Evolutionary conservation across 176 grass and related monocot species (phyloP).

Genomic region (Aegilops bicornis): DNA sequence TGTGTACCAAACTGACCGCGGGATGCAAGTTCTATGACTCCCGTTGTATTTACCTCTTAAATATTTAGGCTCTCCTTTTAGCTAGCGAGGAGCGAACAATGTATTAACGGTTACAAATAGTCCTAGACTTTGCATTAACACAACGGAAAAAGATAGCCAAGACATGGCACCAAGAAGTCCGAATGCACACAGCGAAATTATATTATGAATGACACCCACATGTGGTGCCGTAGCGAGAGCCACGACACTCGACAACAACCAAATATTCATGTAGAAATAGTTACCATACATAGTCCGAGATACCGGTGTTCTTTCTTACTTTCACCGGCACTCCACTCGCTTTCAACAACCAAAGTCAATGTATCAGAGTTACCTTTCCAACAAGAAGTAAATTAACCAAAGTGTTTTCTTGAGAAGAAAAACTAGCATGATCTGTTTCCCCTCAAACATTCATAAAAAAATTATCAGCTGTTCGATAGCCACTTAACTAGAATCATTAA

Average conservation of each 20-base stretch:
- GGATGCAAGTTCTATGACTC: no score
- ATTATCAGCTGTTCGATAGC: neutral
- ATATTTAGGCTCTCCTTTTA: neutral
- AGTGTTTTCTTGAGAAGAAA: neutral
- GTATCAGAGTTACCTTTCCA: neutral
- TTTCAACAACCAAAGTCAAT: conserved; percentile 2
- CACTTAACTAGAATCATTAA: conserved; percentile 5
- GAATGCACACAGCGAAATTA: neutral
- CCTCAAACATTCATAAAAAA: neutral
- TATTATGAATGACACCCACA: neutral
- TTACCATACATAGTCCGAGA: neutral
- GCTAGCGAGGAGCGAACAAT: neutral
- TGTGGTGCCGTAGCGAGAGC: neutral
- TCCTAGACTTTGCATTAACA: neutral
- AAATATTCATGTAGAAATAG: neutral
- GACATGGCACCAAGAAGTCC: no score
- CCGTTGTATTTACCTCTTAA: no score
- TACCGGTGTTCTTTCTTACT: neutral
- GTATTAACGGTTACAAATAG: neutral
- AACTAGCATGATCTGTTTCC: neutral
- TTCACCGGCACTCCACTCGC: neutral
- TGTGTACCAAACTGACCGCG: no score
- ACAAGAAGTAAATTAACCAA: neutral
- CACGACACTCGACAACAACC: no score
- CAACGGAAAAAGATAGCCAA: no score